These are phyloP conservation scores for Leccinum longicurvipes DNA, from an alignment of 768 basidiomycete genomes.

Conservation along the genomic window DNA sequence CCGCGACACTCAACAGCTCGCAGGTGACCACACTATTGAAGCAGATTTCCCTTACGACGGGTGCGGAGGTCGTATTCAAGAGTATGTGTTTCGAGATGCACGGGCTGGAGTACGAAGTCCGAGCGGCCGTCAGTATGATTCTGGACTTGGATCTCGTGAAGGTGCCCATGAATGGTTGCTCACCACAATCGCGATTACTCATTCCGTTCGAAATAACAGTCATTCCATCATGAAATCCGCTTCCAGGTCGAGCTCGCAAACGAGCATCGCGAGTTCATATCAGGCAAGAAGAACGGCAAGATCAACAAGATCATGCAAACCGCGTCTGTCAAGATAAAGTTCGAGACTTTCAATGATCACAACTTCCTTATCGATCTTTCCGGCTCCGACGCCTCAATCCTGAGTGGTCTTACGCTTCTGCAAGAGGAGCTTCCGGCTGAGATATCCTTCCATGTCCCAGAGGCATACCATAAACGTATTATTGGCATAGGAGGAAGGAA, in stretches of 20 bases:
- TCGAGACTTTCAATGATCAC: constrained; percentile 96
- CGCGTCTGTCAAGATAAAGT: constrained; percentile 96
- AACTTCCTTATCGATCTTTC: constrained; percentile 93
- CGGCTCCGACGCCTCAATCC: constrained; percentile 76
- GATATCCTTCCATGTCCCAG: constrained; percentile 97
- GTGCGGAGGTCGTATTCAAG: constrained; percentile 95
- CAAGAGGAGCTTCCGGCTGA: constrained; percentile 99
- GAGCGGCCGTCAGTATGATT: constrained; percentile 79
- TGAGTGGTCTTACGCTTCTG: constrained; percentile 83
- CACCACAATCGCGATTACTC: not conserved
- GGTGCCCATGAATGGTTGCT: constrained; percentile 39
- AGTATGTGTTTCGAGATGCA: constrained; percentile 98
- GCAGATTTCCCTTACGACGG: constrained; percentile 80
- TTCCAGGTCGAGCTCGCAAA: constrained; percentile 98
- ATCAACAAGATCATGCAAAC: constrained; percentile 99
- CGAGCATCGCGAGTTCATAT: constrained; percentile 98
- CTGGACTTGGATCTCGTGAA: constrained; percentile 91
- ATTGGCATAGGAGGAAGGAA: constrained; percentile 97
- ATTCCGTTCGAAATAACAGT: constrained; percentile 37
- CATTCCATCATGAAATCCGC: constrained; percentile 95
- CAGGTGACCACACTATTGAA: constrained; percentile 84
- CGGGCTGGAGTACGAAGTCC: constrained; percentile 88
- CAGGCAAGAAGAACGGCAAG: constrained; percentile 99
- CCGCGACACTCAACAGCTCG: constrained; percentile 72
- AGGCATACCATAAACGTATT: constrained; percentile 97